phyloP scores from a whole-genome alignment of 2,329 filamentous ascomycete genomes.

The Rosellinia necatrix region DNA sequence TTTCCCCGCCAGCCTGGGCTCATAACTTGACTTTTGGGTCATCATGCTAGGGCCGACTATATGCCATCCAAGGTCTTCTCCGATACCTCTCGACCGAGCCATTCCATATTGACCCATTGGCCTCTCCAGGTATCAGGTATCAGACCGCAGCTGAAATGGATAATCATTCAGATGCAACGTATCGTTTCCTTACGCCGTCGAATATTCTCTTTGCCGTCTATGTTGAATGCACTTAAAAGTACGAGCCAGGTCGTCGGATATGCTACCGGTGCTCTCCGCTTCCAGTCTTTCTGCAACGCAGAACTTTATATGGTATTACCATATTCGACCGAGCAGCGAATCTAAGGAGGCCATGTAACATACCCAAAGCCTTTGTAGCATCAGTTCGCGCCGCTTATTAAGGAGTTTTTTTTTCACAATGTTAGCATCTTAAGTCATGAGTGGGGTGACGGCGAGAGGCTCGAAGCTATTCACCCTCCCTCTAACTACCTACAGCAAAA shows the following conservation, averaged over 20 bases:
- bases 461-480: too few relatives aligned
- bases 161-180: not conserved
- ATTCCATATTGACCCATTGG: too few relatives aligned
- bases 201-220: too few relatives aligned
- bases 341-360: not conserved
- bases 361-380: not conserved
- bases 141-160: too few relatives aligned
- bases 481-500: too few relatives aligned
- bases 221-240: not conserved
- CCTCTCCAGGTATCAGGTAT: too few relatives aligned
- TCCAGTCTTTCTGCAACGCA: not conserved
- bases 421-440: too few relatives aligned
- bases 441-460: too few relatives aligned
- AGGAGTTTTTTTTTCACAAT: too few relatives aligned
- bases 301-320: not conserved
- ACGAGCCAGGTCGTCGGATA: conserved; percentile 9
- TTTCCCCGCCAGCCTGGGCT: not conserved
- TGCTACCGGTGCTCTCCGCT: not conserved
- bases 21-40: not conserved
- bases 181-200: not conserved
- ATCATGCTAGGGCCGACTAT: too few relatives aligned
- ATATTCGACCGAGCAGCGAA: not conserved
- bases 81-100: too few relatives aligned
- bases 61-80: too few relatives aligned
- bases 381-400: not conserved